Percentiles rank a stretch among this genome's conserved stretches.
Conservation (phyloP, 2,329 filamentous ascomycete species). For the Aureobasidium mangrovei region DNA sequence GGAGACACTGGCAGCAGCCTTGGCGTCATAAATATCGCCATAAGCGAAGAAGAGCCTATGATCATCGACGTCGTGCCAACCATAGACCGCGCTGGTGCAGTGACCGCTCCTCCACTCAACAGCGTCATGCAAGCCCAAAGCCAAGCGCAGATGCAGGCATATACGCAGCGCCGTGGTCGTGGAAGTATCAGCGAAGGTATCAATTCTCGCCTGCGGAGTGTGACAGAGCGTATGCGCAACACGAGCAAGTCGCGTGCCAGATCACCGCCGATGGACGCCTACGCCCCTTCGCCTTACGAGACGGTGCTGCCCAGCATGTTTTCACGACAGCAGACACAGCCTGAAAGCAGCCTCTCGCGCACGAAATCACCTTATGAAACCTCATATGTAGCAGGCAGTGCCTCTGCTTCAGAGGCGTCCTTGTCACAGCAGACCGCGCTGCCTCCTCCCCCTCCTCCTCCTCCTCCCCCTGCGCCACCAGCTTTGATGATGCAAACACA, state of each 20-base stretch:
- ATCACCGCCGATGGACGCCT: slow-evolving; percentile 33
- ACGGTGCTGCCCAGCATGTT: slow-evolving; percentile 29
- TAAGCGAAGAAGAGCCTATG: slow-evolving; percentile 30
- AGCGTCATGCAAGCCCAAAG: slow-evolving; percentile 18
- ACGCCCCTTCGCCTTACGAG: slow-evolving; percentile 34
- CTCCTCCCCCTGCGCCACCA: slow-evolving; percentile 10
- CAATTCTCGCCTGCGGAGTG: slow-evolving; percentile 43
- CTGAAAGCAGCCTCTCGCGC: background rate
- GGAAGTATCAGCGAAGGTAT: slow-evolving; percentile 53
- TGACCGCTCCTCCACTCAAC: slow-evolving; percentile 25
- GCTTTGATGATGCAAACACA: slow-evolving; percentile 9
- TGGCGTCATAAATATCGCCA: slow-evolving; percentile 37
- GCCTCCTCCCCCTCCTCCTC: slow-evolving; percentile 15
- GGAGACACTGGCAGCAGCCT: slow-evolving; percentile 16
- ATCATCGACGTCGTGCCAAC: slow-evolving; percentile 16
- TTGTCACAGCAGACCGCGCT: slow-evolving; percentile 27
- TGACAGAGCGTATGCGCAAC: slow-evolving; percentile 52
- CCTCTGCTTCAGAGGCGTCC: slow-evolving; percentile 19
- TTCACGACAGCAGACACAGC: slow-evolving; percentile 8
- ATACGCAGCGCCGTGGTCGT: slow-evolving; percentile 44
- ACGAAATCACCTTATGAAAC: slow-evolving; percentile 4
- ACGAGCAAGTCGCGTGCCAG: slow-evolving; percentile 45
- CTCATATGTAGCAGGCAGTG: slow-evolving; percentile 11
- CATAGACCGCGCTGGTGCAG: slow-evolving; percentile 20
- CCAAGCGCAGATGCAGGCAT: slow-evolving; percentile 26